A percentile compares a stretch with the other conserved stretches of the same genome.
Evolutionary conservation across 306 rosid species (phyloP).

Genomic region (Sphenostylis stenocarpa): DNA sequence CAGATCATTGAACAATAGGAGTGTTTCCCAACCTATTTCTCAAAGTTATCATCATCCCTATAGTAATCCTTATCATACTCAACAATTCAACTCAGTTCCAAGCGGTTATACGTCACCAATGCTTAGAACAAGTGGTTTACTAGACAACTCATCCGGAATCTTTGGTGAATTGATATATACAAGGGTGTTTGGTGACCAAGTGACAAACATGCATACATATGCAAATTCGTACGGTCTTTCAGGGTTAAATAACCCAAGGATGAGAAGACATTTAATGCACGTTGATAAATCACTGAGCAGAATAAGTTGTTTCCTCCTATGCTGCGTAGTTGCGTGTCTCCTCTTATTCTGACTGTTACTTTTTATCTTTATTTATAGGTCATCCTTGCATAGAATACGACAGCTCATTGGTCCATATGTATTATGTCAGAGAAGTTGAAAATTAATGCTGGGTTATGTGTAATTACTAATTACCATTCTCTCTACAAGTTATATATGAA

Average conservation of each 20-base stretch:
- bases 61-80: slow-evolving; percentile 41
- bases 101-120: slow-evolving; percentile 38
- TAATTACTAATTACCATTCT: slow-evolving; percentile 4
- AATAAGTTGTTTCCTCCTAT: slow-evolving; percentile 71
- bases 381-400: slow-evolving; percentile 40
- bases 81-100: slow-evolving; percentile 36
- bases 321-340: slow-evolving; percentile 68
- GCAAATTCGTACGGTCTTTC: slow-evolving; percentile 57
- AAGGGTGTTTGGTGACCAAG: slow-evolving; percentile 62
- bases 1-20: slow-evolving; percentile 27
- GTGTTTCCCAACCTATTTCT: slow-evolving; percentile 32
- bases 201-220: slow-evolving; percentile 52
- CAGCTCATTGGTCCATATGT: slow-evolving; percentile 30
- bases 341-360: slow-evolving; percentile 58
- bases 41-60: slow-evolving; percentile 36
- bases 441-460: slow-evolving; percentile 25
- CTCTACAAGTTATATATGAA: slow-evolving; percentile 13
- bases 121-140: slow-evolving; percentile 42
- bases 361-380: slow-evolving; percentile 13
- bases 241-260: slow-evolving; percentile 56
- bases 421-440: slow-evolving; percentile 22
- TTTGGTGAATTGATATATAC: slow-evolving; percentile 72
- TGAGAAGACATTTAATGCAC: slow-evolving; percentile 68
- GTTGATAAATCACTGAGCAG: slow-evolving; percentile 74
- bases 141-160: slow-evolving; percentile 46